Evolutionary conservation across 2,329 filamentous ascomycete genomes (phyloP), one percentile per base, ranked within the genome.

Genomic region (Aspergillus fischeri): DNA sequence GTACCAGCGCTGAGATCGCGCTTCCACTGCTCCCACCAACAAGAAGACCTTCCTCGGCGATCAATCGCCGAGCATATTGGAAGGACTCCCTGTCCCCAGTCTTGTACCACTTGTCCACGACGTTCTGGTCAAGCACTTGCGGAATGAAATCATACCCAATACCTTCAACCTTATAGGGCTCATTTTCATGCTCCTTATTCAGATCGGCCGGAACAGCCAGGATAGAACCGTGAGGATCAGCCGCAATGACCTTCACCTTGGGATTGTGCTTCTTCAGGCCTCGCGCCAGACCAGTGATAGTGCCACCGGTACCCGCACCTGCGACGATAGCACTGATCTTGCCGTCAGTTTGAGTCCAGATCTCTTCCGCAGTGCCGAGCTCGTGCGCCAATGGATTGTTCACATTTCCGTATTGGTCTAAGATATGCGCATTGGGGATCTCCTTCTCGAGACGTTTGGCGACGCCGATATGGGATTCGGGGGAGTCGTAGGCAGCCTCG

Each of bases 111-210:
- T 88, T 89, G 74, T 97, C 90, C 29, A 99, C 90, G 4, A 84
- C 74, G 28, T 86, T 76, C 69, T 88, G 91, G 64, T 94, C 87
- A 55, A 99, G 81, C 4, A 99, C 95, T 25, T 97, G 91, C 6
- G 95, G 94, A 58, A 99, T 89, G 74, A 99, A 99, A 74, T 99
- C 94, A 74, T 99, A 99, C 21, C 94, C 94, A 68, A 99, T 99
- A 47, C 94, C 94, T 78, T 99, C 94, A 0, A 99, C 94, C 79
- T 99, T 97, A 81, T 99, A 99, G 1, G 87, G 81, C 74, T 91
- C 86, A 70, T 97, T 93, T 59, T 84, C 83, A 70, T 87, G 85
- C 62, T 90, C 88, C 50, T 90, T 81, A 74, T 99, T 99, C 65
- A 99, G 79, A 5, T 75, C 68, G 64, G 89, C 85, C 1, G 94